Conservation (phyloP, 805 yeast genomes). For the Tetrapisispora nanseiensis region DNA sequence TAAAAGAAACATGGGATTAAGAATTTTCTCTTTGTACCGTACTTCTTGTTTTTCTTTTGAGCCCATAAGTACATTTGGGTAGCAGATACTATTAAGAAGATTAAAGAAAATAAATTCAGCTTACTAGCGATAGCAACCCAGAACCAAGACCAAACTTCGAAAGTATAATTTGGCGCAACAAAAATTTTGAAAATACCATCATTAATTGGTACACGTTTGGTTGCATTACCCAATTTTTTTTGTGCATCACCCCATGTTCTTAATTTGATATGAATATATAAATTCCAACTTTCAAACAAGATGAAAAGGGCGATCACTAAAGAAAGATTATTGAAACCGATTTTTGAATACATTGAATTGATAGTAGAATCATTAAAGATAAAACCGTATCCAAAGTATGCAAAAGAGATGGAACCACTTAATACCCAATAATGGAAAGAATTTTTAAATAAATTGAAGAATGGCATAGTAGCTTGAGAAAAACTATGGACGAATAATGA, state of each 20-base stretch:
- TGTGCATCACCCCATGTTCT: conserved; percentile 37
- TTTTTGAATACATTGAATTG: conserved; percentile 8
- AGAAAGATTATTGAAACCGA: conserved; percentile 14
- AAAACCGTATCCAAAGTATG: conserved; percentile 45
- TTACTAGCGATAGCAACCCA: conserved; percentile 52
- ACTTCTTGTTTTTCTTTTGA: conserved; percentile 68
- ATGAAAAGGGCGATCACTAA: conserved; percentile 38
- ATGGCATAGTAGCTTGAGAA: conserved; percentile 87
- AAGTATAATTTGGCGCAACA: conserved; percentile 91
- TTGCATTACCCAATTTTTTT: conserved; percentile 28
- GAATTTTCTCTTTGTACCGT: conserved; percentile 71
- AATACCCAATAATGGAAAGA: conserved; percentile 88
- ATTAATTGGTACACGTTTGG: conserved; percentile 37
- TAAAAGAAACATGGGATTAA: conserved; percentile 45
- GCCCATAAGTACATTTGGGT: conserved; percentile 92
- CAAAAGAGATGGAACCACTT: conserved; percentile 51
- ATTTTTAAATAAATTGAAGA: conserved; percentile 78
- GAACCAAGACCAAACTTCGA: conserved; percentile 74
- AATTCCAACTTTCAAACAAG: conserved; percentile 63
- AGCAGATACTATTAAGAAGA: conserved; percentile 62
- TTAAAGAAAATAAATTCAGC: conserved; percentile 66
- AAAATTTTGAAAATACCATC: conserved; percentile 78
- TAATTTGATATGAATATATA: conserved; percentile 59
- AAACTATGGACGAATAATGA: conserved; percentile 77
- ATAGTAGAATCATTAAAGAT: conserved; percentile 12